phyloP scores from a whole-genome alignment of 371 early-diverging fungal species.

The Blakeslea trispora region DNA sequence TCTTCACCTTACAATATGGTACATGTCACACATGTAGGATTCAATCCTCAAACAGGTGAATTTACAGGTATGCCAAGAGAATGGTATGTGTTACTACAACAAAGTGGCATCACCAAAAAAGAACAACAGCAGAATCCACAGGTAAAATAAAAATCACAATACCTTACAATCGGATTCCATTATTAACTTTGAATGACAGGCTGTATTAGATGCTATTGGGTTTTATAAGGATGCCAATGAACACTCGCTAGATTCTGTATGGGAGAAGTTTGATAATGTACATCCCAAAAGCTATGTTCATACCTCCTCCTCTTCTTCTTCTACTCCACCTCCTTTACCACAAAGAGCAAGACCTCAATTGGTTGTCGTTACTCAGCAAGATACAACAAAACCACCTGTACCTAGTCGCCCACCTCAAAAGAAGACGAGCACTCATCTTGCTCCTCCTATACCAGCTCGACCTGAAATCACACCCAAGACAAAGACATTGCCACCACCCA shows the following conservation, averaged over 20 bases:
- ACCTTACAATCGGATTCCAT: background rate
- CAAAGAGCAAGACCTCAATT: slow-evolving; percentile 25
- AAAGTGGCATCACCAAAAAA: slow-evolving; percentile 92
- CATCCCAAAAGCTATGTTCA: slow-evolving; percentile 28
- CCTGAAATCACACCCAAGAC: slow-evolving; percentile 33
- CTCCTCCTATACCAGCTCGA: slow-evolving; percentile 36
- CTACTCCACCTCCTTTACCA: slow-evolving; percentile 33
- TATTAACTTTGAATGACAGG: slow-evolving; percentile 24
- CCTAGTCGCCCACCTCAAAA: slow-evolving; percentile 13
- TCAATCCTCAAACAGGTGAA: slow-evolving; percentile 86
- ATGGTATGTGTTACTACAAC: slow-evolving; percentile 87
- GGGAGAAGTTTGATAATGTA: slow-evolving; percentile 86
- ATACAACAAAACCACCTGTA: slow-evolving; percentile 17
- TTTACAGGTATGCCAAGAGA: slow-evolving; percentile 93
- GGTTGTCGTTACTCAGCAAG: slow-evolving; percentile 17
- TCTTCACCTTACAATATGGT: slow-evolving; percentile 94
- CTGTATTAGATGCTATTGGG: slow-evolving; percentile 91
- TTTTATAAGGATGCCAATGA: slow-evolving; percentile 82
- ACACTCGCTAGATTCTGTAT: slow-evolving; percentile 71
- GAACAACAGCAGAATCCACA: slow-evolving; percentile 95
- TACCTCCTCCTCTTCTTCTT: background rate
- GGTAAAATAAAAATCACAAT: slow-evolving; percentile 43
- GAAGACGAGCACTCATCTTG: slow-evolving; percentile 3
- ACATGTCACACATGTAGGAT: slow-evolving; percentile 94
- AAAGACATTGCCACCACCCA: slow-evolving; percentile 38